Base-by-base conservation (phyloP, 768 basidiomycete genomes). In the Auriscalpium orientale region DNA sequence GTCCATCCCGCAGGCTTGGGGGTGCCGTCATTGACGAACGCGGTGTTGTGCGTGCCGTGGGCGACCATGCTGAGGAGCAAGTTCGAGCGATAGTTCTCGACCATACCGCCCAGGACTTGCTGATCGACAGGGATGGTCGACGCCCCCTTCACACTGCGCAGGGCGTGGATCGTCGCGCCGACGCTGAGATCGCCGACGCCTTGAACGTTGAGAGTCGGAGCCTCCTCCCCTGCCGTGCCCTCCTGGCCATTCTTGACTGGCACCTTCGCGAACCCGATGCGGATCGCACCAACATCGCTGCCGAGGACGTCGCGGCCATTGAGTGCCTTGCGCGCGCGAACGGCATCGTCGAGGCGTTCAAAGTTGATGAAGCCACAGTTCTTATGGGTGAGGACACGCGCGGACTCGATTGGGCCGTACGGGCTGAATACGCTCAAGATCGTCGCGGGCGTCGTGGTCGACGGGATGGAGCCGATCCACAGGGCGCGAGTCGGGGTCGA, bases 281-380 rank as follows among this genome's bases (percentile, higher is more conserved):
- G 86, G 58, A 98, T 93, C 35, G 95, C 91, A 35, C 97, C 97
- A 54, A 98, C 92, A 56, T 98, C 95, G 60, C 89, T 89, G 16
- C 97, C 97, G 34, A 99, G 80, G 18, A 98, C 91, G 68, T 98
- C 95, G 46, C 92, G 87, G 35, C 94, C 94, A 66, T 98, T 97
- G 56, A 99, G 77, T 37, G 95, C 91, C 70, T 97, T 97, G 59
- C 95, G 81, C 35, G 97, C 97, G 36, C 94, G 79, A 57, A 98
- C 91, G 47, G 97, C 97, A 66, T 98, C 95, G 67, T 98, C 97
- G 28, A 98, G 78, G 55, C 93, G 85, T 71, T 99, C 95, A 69
- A 98, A 98, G 69, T 99, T 98, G 74, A 98, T 88, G 72, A 89
- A 91, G 58, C 92, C 91, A 70, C 97, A 97, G 63, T 95, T 95